phyloP scores from a whole-genome alignment of 257 asterid species.

The Nicotiana obtusifolia region DNA sequence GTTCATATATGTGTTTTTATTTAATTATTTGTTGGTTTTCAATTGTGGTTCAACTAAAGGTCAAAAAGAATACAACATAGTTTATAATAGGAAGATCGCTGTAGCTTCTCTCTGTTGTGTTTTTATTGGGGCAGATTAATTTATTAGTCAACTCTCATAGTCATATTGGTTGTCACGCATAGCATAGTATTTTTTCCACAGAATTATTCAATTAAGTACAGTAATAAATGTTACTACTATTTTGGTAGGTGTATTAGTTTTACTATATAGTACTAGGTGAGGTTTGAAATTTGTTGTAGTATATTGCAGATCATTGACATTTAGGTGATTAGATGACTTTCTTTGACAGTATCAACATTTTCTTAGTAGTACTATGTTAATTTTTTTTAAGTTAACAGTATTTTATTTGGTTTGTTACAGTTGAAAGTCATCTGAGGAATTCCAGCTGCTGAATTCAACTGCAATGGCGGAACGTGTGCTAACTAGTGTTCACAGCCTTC shows the following conservation, averaged over 20 bases:
- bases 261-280: constrained; percentile 19
- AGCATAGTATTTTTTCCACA: background rate
- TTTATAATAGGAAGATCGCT: background rate
- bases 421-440: constrained; percentile 19
- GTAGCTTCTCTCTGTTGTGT: background rate
- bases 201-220: background rate
- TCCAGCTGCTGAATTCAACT: constrained; percentile 11
- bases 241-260: constrained; percentile 18
- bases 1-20: background rate
- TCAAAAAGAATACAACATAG: background rate
- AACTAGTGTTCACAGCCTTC: constrained; percentile 88
- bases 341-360: constrained; percentile 9
- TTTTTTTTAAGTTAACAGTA: constrained; percentile 22
- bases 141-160: background rate
- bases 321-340: constrained; percentile 29
- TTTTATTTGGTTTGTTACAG: background rate
- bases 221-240: background rate
- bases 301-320: constrained; percentile 23
- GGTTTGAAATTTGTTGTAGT: constrained; percentile 12
- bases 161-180: constrained; percentile 29
- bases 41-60: background rate
- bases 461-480: constrained; percentile 81
- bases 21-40: background rate
- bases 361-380: background rate
- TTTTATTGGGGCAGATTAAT: background rate